Percentiles rank a stretch among this genome's conserved stretches.
These are phyloP conservation scores for Xylaria sp. DNA, from an alignment of 2,329 filamentous ascomycete genomes.

Conservation along the genomic window DNA sequence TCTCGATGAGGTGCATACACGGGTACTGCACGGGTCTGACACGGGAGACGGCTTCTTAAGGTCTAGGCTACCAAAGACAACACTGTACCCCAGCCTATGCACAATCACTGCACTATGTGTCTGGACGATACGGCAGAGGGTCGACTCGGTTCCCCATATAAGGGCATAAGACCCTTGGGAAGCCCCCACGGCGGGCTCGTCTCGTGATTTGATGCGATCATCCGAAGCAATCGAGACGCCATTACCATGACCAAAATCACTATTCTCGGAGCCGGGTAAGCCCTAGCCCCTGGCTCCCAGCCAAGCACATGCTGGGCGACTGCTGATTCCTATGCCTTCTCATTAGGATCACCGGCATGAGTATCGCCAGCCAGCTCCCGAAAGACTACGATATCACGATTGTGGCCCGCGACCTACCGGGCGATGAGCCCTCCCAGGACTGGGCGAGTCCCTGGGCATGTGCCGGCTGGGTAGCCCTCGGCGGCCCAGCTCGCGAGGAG, in stretches of 20 bases:
- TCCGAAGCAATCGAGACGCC: background rate
- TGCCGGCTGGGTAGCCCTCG: conserved; percentile 15
- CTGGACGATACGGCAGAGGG: background rate
- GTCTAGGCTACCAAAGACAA: background rate
- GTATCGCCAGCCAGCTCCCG: conserved; percentile 15
- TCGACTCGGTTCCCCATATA: background rate
- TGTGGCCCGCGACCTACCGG: conserved; percentile 17
- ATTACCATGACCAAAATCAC: conserved; percentile 18
- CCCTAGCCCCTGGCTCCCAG: background rate
- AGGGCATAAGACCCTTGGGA: background rate
- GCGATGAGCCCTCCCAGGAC: conserved; percentile 7
- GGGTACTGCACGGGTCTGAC: background rate
- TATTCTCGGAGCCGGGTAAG: conserved; percentile 18
- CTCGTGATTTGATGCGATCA: background rate
- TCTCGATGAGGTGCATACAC: background rate
- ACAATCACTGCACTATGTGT: background rate
- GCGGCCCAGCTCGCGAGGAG: conserved; percentile 9
- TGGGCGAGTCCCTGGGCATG: conserved; percentile 19
- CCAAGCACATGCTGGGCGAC: background rate
- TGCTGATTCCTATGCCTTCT: background rate
- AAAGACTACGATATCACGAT: conserved; percentile 19
- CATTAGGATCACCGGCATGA: conserved; percentile 13
- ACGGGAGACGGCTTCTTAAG: background rate
- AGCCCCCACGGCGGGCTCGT: background rate
- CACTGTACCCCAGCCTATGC: background rate